These are phyloP conservation scores for Athelia psychrophila DNA, from an alignment of 1,284 basidiomycete species.

Conservation along the genomic window DNA sequence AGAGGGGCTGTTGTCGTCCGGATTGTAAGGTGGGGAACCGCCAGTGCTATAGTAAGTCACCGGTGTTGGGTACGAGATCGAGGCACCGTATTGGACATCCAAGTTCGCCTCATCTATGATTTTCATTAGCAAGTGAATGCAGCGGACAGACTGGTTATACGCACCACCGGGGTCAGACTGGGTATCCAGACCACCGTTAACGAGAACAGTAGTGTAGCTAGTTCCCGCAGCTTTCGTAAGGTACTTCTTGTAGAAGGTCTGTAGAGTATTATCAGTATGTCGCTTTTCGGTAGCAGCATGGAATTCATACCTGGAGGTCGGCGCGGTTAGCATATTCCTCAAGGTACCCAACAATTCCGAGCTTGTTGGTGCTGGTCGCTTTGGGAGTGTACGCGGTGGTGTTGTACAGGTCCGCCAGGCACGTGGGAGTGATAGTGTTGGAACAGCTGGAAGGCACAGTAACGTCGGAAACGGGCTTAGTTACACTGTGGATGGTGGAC, in stretches of 20 bases:
- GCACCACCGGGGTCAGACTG: constrained; percentile 57
- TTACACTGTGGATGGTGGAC: constrained; percentile 39
- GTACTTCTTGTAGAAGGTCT: constrained; percentile 55
- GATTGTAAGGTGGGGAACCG: constrained; percentile 59
- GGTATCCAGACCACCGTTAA: constrained; percentile 57
- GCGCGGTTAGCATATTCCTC: constrained; percentile 52
- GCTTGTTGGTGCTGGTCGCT: constrained; percentile 42
- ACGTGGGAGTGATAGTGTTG: constrained; percentile 52
- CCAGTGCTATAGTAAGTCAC: constrained; percentile 66
- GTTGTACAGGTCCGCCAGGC: constrained; percentile 59
- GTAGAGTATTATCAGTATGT: constrained; percentile 2
- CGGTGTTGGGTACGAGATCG: constrained; percentile 59
- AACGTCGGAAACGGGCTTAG: constrained; percentile 23
- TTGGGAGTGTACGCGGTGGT: constrained; percentile 47
- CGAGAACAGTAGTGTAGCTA: constrained; percentile 48
- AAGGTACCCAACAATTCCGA: constrained; percentile 62
- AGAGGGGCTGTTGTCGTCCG: constrained; percentile 51
- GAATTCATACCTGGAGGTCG: constrained; percentile 42
- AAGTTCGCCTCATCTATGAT: constrained; percentile 63
- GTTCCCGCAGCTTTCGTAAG: constrained; percentile 50
- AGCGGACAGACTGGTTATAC: no score
- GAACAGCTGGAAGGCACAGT: constrained; percentile 41
- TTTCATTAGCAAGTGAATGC: no score
- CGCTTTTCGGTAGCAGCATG: background rate
- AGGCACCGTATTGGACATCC: constrained; percentile 66